Percentiles rank a stretch among this genome's conserved stretches.
These are phyloP conservation scores for Globisporangium orthogonon DNA, from an alignment of 352 stramenopile species.

Conservation along the genomic window DNA sequence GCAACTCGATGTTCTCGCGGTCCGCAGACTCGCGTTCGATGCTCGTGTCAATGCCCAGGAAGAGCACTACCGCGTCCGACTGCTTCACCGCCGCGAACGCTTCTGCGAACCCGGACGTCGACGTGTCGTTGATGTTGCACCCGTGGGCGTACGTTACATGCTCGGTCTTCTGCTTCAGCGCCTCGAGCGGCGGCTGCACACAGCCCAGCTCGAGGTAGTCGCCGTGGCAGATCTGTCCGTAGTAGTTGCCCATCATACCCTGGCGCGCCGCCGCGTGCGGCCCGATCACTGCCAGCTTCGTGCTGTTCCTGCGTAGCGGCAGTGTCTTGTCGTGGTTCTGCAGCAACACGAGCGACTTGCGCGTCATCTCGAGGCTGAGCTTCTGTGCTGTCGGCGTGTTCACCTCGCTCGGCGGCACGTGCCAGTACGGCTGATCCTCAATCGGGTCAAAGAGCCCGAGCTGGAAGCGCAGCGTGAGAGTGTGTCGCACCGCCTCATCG, in stretches of 20 bases:
- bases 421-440: conserved; percentile 76
- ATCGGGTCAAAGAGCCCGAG: conserved; percentile 90
- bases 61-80: conserved; percentile 62
- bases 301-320: conserved; percentile 42
- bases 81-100: conserved; percentile 30
- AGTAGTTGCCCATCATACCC: conserved; percentile 83
- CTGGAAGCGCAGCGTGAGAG: conserved; percentile 86
- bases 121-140: conserved; percentile 62
- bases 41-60: conserved; percentile 75
- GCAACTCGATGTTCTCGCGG: conserved; percentile 68
- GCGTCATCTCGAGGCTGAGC: conserved; percentile 68
- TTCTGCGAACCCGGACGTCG: conserved; percentile 40
- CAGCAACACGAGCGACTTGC: conserved; percentile 90
- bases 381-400: conserved; percentile 53
- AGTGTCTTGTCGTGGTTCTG: conserved; percentile 84
- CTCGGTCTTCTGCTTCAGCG: conserved; percentile 38
- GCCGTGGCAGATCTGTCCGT: conserved; percentile 76
- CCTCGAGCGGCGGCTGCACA: conserved; percentile 65
- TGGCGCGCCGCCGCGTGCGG: conserved; percentile 60
- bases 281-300: conserved; percentile 70
- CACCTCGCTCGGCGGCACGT: conserved; percentile 63
- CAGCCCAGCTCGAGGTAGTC: conserved; percentile 62
- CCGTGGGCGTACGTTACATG: conserved; percentile 30
- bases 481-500: conserved; percentile 53
- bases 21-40: conserved; percentile 76